Conservation (phyloP, 106 monocot species). For the Dendrobium huoshanense region DNA sequence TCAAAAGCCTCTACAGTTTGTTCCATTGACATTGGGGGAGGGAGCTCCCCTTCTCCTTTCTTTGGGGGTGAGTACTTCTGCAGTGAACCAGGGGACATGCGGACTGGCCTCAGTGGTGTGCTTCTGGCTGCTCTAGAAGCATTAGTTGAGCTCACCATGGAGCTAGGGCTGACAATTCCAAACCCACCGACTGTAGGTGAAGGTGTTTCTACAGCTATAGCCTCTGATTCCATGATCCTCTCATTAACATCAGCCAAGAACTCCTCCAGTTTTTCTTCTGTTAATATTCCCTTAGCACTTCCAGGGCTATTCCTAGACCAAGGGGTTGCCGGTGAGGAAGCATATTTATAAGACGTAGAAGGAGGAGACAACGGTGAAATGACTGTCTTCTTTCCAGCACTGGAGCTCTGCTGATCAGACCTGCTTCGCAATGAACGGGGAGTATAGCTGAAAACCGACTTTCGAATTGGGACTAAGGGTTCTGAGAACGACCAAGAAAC, state of each 20-base stretch:
- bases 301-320: conserved; percentile 60
- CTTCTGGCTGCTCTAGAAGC: conserved; percentile 60
- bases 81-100: conserved; percentile 87
- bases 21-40: conserved; percentile 83
- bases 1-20: conserved; percentile 56
- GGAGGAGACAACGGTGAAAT: conserved; percentile 29
- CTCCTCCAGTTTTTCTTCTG: conserved; percentile 75
- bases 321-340: conserved; percentile 48
- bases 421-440: conserved; percentile 33
- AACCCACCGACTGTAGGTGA: conserved; percentile 41
- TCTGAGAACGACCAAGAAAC: conserved; percentile 21
- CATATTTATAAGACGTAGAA: conserved; percentile 15
- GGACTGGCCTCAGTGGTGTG: conserved; percentile 77
- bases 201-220: conserved; percentile 28
- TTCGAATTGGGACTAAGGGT: conserved; percentile 65
- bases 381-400: conserved; percentile 24
- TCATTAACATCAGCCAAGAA: conserved; percentile 70
- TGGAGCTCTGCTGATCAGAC: conserved; percentile 22
- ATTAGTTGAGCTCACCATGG: conserved; percentile 35
- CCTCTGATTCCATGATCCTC: conserved; percentile 46
- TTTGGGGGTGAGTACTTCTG: conserved; percentile 81
- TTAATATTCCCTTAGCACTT: conserved; percentile 73
- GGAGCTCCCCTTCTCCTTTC: conserved; percentile 87
- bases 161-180: conserved; percentile 51
- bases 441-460: conserved; percentile 37